These are phyloP conservation scores for Pelargonium australe DNA, from an alignment of 441 rosid species.

Conservation along the genomic window DNA sequence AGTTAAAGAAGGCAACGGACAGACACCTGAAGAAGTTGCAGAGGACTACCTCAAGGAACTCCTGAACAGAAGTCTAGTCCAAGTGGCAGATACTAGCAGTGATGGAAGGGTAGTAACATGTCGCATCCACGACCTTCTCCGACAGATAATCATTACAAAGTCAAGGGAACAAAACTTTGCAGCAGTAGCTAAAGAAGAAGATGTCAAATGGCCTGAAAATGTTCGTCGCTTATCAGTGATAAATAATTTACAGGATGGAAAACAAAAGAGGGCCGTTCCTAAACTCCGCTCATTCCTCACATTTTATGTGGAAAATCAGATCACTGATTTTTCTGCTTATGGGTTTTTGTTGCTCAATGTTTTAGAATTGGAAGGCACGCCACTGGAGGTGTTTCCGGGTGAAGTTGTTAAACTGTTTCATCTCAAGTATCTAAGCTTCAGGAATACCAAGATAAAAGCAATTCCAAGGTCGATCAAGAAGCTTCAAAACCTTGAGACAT, in stretches of 20 bases:
- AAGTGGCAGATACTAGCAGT: slow-evolving; percentile 22
- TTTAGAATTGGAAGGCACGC: slow-evolving; percentile 27
- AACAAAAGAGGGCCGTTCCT: slow-evolving; percentile 17
- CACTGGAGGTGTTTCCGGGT: slow-evolving; percentile 22
- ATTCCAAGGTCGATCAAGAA: slow-evolving; percentile 31
- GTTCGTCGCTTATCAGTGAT: slow-evolving; percentile 35
- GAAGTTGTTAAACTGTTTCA: slow-evolving; percentile 17
- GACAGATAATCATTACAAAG: slow-evolving; percentile 25
- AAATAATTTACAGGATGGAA: slow-evolving; percentile 18
- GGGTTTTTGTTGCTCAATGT: slow-evolving; percentile 21
- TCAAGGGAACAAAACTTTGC: slow-evolving; percentile 30
- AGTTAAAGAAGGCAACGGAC: slow-evolving; percentile 17
- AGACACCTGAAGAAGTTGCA: slow-evolving; percentile 34
- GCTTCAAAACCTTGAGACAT: slow-evolving; percentile 33
- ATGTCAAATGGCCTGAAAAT: slow-evolving; percentile 28
- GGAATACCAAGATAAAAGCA: slow-evolving; percentile 22
- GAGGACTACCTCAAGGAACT: slow-evolving; percentile 27
- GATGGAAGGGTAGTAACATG: slow-evolving; percentile 32
- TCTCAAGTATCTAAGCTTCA: slow-evolving; percentile 31
- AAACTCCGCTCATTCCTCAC: slow-evolving; percentile 29
- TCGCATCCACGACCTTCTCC: slow-evolving; percentile 27
- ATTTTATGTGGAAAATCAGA: background rate
- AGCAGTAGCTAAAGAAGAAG: slow-evolving; percentile 25
- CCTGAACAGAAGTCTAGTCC: slow-evolving; percentile 28
- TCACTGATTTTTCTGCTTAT: slow-evolving; percentile 9